Percentiles rank a stretch among this genome's conserved stretches.
These are phyloP conservation scores for Rhynchospora pubera DNA, from an alignment of 176 grass and related monocot species.

Conservation along the genomic window DNA sequence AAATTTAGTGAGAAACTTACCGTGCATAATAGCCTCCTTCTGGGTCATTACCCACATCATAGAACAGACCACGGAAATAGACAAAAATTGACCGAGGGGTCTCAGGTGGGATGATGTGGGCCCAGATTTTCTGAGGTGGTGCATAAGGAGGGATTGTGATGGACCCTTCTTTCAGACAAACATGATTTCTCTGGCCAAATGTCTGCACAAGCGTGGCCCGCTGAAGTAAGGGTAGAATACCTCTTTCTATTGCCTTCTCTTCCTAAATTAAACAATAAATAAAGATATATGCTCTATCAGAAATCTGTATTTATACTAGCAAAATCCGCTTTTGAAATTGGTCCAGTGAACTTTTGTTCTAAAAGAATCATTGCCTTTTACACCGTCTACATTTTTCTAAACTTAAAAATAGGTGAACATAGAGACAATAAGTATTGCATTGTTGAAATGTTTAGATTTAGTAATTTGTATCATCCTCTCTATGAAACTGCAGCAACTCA, in stretches of 20 bases:
- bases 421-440: not conserved
- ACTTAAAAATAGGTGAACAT: not conserved
- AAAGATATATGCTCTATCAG: not conserved
- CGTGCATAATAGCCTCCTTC: constrained; percentile 91
- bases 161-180: constrained; percentile 82
- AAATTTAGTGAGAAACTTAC: constrained; percentile 31
- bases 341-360: not conserved
- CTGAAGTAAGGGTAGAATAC: constrained; percentile 81
- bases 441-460: not conserved
- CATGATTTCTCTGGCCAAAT: constrained; percentile 92
- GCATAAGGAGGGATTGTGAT: constrained; percentile 91
- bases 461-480: not conserved
- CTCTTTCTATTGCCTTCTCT: constrained; percentile 78
- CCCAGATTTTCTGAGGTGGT: constrained; percentile 75
- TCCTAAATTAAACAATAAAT: constrained; percentile 40
- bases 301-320: not conserved
- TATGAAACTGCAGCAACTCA: not conserved
- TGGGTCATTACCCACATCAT: constrained; percentile 75
- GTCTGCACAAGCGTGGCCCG: constrained; percentile 88
- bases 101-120: constrained; percentile 63
- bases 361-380: not conserved
- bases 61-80: constrained; percentile 90
- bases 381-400: not conserved
- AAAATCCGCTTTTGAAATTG: not conserved
- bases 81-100: constrained; percentile 84